Evolutionary conservation across 83 land plant genomes (phyloP), one percentile per base, ranked within the genome.

Genomic region (Larix sibirica): DNA sequence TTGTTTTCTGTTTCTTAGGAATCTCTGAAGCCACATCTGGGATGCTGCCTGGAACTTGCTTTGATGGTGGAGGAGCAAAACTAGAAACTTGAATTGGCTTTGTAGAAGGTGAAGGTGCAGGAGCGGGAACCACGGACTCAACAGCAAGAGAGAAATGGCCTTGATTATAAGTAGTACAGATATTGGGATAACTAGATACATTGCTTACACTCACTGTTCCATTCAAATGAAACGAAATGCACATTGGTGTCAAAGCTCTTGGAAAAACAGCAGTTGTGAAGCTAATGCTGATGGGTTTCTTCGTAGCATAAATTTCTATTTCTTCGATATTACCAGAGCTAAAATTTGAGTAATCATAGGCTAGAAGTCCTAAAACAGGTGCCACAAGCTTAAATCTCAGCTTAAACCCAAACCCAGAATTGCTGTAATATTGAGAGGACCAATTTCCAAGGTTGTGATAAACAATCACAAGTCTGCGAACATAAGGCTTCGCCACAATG

Each of bases 141-240:
- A 84, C 67, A 0, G 83, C 92, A 36, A 92, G 73, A 5, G 92
- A 64, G 58, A 85, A 90, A 84, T 87, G 86, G 9, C 94, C 94
- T 33, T 83, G 85, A 9, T 78, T 62, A 20, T 31, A 28, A 8
- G 85, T 58, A 28, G 61, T 68, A 75, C 94, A 91, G 42, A 83
- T 78, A 44, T 74, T 77, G 13, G 84, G 83, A 31, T 47, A 42
- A 3, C 58, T 12, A 26, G 24, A 47, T 59, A 90, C 68, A 13
- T 85, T 86, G 62, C 82, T 87, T 17, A 85, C 38, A 4, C 79
- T 33, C 20, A 76, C 62, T 38, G 50, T 50, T 59, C 86, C 87
- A 85, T 82, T 38, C 18, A 31, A 44, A 44, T 79, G 56, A 77
- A 88, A 92, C 13, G 13, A 42, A 31, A 62, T 90, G 79, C 92